A percentile compares a stretch with the other conserved stretches of the same genome.
These are phyloP conservation scores for Mortierella sp. DNA, from an alignment of 371 early-diverging fungal species.

Conservation along the genomic window DNA sequence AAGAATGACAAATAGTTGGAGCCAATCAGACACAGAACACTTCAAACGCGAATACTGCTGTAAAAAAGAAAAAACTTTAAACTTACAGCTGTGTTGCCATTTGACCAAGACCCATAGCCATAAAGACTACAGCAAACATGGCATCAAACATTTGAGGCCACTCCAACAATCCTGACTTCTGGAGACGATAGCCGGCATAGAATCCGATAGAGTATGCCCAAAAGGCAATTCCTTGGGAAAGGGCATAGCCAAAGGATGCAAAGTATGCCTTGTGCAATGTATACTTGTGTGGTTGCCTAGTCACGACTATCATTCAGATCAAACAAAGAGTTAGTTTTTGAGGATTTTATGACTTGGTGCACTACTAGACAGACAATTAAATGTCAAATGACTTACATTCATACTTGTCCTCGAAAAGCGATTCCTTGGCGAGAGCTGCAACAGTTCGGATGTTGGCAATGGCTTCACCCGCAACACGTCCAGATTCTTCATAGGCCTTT, in stretches of 20 bases:
- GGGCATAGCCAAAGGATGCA: slow-evolving; percentile 69
- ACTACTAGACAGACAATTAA: background rate
- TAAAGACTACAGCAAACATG: slow-evolving; percentile 76
- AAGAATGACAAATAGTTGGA: slow-evolving; percentile 49
- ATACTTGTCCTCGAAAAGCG: slow-evolving; percentile 68
- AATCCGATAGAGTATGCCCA: slow-evolving; percentile 69
- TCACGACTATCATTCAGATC: slow-evolving; percentile 4
- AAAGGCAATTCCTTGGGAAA: slow-evolving; percentile 70
- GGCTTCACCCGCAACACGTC: slow-evolving; percentile 88
- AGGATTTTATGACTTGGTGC: background rate
- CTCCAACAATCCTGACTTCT: slow-evolving; percentile 46
- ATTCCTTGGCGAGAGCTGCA: slow-evolving; percentile 83
- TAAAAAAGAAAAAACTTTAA: background rate
- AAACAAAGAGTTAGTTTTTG: background rate
- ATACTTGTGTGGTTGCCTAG: slow-evolving; percentile 65
- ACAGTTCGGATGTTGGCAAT: slow-evolving; percentile 91
- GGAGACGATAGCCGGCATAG: slow-evolving; percentile 62
- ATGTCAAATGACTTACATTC: background rate
- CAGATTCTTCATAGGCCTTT: slow-evolving; percentile 73
- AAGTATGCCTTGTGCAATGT: slow-evolving; percentile 66
- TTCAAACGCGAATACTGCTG: background rate
- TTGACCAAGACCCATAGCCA: slow-evolving; percentile 71
- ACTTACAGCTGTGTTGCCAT: slow-evolving; percentile 26
- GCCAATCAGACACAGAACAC: background rate
- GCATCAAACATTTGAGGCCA: slow-evolving; percentile 65